Evolutionary conservation across 768 basidiomycete species (phyloP).

Genomic region (Suillus discolor): DNA sequence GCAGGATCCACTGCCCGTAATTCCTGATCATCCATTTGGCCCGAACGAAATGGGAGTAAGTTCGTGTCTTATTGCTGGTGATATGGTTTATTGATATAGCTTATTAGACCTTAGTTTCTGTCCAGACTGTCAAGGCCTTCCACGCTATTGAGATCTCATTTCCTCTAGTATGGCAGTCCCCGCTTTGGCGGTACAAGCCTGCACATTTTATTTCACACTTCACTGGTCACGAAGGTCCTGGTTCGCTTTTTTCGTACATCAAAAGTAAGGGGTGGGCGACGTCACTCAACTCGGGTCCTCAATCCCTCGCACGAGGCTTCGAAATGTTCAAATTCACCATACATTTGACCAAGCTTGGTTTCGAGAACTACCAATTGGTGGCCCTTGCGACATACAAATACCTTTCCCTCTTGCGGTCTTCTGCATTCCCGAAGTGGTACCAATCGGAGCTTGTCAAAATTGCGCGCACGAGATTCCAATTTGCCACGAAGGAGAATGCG

Average conservation of each 20-base stretch:
- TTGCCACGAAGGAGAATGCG: slow-evolving; percentile 80
- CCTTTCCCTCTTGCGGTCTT: slow-evolving; percentile 64
- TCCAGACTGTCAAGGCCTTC: slow-evolving; percentile 89
- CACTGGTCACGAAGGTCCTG: slow-evolving; percentile 90
- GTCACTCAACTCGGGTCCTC: slow-evolving; percentile 66
- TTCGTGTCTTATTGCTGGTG: slow-evolving; percentile 20
- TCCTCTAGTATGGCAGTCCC: slow-evolving; percentile 72
- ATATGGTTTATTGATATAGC: slow-evolving; percentile 16
- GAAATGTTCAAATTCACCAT: slow-evolving; percentile 87
- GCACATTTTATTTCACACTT: slow-evolving; percentile 76
- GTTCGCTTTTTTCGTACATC: slow-evolving; percentile 88
- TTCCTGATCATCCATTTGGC: slow-evolving; percentile 77
- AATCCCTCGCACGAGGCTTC: slow-evolving; percentile 78
- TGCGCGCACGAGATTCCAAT: slow-evolving; percentile 77
- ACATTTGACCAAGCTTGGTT: slow-evolving; percentile 82
- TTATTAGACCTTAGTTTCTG: slow-evolving; percentile 72
- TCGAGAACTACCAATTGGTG: slow-evolving; percentile 78
- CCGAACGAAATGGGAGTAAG: slow-evolving; percentile 70
- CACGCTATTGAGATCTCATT: slow-evolving; percentile 84
- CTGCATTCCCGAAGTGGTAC: slow-evolving; percentile 61
- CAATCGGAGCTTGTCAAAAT: slow-evolving; percentile 78
- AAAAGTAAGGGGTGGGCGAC: slow-evolving; percentile 90
- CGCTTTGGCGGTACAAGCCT: slow-evolving; percentile 79
- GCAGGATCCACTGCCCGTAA: slow-evolving; percentile 59
- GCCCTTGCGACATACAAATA: slow-evolving; percentile 79